Base-by-base conservation (phyloP, 164 flowering plant species). In the Kalanchoe fedtschenkoi region DNA sequence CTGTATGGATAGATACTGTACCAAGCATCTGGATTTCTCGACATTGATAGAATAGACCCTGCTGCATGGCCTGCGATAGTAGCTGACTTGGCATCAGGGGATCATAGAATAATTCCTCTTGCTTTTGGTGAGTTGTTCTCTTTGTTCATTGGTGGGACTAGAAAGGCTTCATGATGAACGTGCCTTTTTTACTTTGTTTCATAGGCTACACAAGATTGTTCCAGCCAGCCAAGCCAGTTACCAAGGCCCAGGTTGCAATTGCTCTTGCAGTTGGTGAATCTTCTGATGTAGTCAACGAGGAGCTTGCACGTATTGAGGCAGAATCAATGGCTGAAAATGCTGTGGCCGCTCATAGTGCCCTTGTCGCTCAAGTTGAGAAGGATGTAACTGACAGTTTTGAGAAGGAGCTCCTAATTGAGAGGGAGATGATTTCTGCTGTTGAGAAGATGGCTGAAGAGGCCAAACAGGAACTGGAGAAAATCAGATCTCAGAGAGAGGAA, bases 21-120 rank as follows among this genome's bases (percentile, higher is more conserved):
- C 65, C 77, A 79, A 64, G 60, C 72, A 64, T 84, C 95, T 71
- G 99, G 95, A 58, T 95, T 83, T 67, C 79, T 91, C 47, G 99
- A 95, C 74, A 72, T 81, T 60, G 96, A 88, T 69, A 91, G 77
- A 74, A 95, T 95, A 65, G 65, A 84, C 65, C 88, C 95, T 22
- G 88, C 89, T 80, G 97, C 96, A 60, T 91, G 95, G 81, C 97
- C 99, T 72, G 97, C 99, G 42, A 76, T 95, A 61, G 76, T 87
- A 55, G 96, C 97, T 71, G 99, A 95, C 66, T 44, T 85, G 21
- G 79, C 92, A 67, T 68, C 84, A 16, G 91, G 91, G 68, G 97
- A 91, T 43, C 88, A 84, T 37, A 89, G 97, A 67, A 95, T 91
- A 58, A 76, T 80, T 61, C 75, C 91, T 55, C 91, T 85, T 68